Evolutionary conservation across 2,329 filamentous ascomycete species (phyloP), one percentile per base, ranked within the genome.

Genomic region (Emericellopsis atlantica): DNA sequence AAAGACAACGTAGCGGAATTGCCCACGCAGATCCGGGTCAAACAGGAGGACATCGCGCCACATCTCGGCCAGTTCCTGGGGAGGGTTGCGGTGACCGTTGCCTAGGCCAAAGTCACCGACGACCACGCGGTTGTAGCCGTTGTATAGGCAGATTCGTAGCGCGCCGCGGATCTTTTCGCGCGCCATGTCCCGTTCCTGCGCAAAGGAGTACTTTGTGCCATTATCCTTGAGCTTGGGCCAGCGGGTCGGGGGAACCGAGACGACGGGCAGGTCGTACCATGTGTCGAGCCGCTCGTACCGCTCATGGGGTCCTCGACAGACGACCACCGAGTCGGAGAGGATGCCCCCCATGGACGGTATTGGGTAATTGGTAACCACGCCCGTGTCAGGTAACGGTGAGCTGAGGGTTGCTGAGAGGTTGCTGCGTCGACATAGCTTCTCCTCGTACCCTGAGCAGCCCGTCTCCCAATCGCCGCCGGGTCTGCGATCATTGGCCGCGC

Each of bases 381-480:
- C 34, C 6, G 65, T 66, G 10, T 61, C 64, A 4, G 69, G 63
- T 45, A 69, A 78, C 2, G 80, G 78, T 36, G 72, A 80, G 18
- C 69, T 72, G 38, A 88, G 67, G 4, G 79, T 77, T 15, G 80
- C 76, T 6, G 80, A 80, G 29, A 89, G 71, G 47, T 81, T 87
- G 61, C 81, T 85, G 49, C 84, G 70, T 45, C 83, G 72, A 52
- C 82, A 84, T 32, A 89, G 71, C 48, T 80, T 80, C 58, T 88
- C 84, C 61, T 67, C 64, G 45, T 66, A 65, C 29, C 64, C 63
- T 3, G 61, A 56, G 11, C 62, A 67, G 45, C 69, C 70, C 6
- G 72, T 81, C 50, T 87, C 82, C 84, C 84, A 89, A 54, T 88
- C 82, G n/a, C 84, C 84, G 9, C 84, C 84, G 1, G 83, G 72